Base-by-base conservation (phyloP, 2,329 filamentous ascomycete species). In the Colletotrichum paranaense region DNA sequence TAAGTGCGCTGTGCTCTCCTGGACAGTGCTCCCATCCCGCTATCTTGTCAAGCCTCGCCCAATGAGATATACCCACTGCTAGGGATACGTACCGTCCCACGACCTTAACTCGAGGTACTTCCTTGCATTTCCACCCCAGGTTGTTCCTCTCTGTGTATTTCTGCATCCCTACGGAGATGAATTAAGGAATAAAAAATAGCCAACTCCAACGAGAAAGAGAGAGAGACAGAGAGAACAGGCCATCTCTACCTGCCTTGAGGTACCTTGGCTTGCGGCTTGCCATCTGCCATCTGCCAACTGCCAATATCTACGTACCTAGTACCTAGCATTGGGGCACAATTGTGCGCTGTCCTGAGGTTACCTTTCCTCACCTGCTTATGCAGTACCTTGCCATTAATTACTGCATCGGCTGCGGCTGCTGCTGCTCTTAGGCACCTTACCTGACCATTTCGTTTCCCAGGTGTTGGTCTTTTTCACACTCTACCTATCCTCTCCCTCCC, bases 21-120 rank as follows among this genome's bases (percentile, higher is more conserved):
- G 60, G 60, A 73, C 70, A 56, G 67, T 65, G 55, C 67, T 65
- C 30, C 55, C 26, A 11, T 30, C 24, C 26, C 42, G 28, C 24
- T 3, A 26, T 63, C 24, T 12, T 63, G 1, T n/a, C 42, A n/a
- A 19, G 42, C 8, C 42, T 49, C n/a, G 8, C 22, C 30, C 16
- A 28, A 9, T 42, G 19, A 35, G 56, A 57, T n/a, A 22, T 22
- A 19, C 42, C 4, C 2, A n/a, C 16, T 22, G 7, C 19, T 22
- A 9, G 19, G 19, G 19, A 49, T 64, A 68, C 65, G 65, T 68
- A 59, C 58, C 53, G 14, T 8, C 19, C 26, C 6, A 24, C 32
- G 53, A 9, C 55, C 59, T 72, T 69, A 72, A 72, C 66, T 64
- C 30, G 65, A 65, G 32, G 67, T 65, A 72, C 63, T 24, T 72